Evolutionary conservation across 139 green algal genomes (phyloP).

Genomic region (Dunaliella primolecta): DNA sequence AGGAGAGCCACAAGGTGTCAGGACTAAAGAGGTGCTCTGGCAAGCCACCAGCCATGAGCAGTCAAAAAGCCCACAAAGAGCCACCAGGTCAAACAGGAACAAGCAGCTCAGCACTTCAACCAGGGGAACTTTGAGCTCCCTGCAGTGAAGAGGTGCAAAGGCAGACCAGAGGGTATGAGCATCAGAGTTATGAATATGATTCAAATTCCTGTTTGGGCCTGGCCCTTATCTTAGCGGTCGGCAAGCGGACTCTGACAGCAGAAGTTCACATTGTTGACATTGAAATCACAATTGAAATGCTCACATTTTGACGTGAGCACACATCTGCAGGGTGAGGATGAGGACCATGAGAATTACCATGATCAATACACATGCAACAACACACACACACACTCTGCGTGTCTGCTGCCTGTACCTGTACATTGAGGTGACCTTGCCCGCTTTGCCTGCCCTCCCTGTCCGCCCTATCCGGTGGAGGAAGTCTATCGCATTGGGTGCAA

Average conservation of each 20-base stretch:
- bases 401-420: no score
- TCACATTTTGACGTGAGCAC: no score
- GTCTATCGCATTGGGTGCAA: slow-evolving; percentile 88
- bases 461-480: slow-evolving; percentile 89
- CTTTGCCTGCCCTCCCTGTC: slow-evolving; percentile 70
- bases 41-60: slow-evolving; percentile 16
- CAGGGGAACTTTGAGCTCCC: slow-evolving; percentile 37
- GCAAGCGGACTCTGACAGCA: no score
- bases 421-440: slow-evolving; percentile 82
- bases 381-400: no score
- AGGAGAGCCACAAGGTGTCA: neutral
- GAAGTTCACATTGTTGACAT: no score
- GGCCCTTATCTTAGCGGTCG: no score
- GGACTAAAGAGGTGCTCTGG: neutral
- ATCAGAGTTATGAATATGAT: neutral
- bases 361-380: neutral
- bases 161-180: neutral
- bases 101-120: slow-evolving; percentile 61
- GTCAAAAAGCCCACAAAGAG: no score
- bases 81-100: neutral
- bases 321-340: no score
- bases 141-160: neutral
- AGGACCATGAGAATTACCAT: no score
- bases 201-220: no score
- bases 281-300: no score